Evolutionary conservation across 2,329 filamentous ascomycete species (phyloP), one percentile per base, ranked within the genome.

Genomic region (Fusarium sp.): DNA sequence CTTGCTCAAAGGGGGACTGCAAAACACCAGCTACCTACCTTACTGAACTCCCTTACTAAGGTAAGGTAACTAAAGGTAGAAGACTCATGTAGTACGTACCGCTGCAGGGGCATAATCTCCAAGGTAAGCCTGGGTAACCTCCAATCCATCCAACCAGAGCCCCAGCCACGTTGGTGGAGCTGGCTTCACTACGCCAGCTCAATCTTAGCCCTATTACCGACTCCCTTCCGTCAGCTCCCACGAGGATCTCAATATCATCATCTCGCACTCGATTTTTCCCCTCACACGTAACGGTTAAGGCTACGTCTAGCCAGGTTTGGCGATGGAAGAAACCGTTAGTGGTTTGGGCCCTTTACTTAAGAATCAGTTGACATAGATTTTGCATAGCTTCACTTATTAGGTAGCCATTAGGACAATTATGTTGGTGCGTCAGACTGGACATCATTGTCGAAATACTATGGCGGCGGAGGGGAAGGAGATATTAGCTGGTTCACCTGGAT

Each of bases 131-230:
- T 61, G 73, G 65, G 72, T 65, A 74, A 59, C 67, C 39, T 64
- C 41, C 66, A 64, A 50, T 65, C 62, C 72, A 77, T 76, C 72
- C 74, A 74, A 75, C 70, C 67, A 67, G 62, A 66, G 68, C 72
- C 75, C 76, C 68, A 68, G 74, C 71, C 66, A 72, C 45, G 73
- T 72, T 74, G 65, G 76, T 78, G 76, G 76, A 77, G 76, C 72
- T 75, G 57, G 55, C 45, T 51, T 72, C 59, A 70, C 51, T 66
- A 74, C 70, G 72, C 75, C 76, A 75, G 72, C 72, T 76, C 68
- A 77, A 74, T 72, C 70, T 57, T 78, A 78, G 76, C 77, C 77
- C 76, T 78, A 78, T 72, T 78, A 64, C 76, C 74, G 70, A 75
- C 62, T 76, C 72, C 68, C 68, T 68, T 68, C 70, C 72, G 67